These are phyloP conservation scores for Sicyos baderoa DNA, from an alignment of 306 rosid species.

Conservation along the genomic window DNA sequence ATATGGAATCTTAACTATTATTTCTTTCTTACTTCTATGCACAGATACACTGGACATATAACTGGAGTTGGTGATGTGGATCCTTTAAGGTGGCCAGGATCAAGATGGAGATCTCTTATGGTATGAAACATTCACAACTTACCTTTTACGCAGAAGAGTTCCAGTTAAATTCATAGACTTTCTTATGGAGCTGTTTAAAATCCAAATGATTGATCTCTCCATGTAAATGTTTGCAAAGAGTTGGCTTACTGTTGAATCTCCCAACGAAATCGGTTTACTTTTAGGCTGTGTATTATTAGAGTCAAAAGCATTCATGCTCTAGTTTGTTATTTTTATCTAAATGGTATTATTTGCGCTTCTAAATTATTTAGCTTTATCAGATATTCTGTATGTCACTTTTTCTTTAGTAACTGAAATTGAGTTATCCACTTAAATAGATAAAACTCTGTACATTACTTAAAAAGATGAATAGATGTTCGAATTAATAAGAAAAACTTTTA, in stretches of 20 bases:
- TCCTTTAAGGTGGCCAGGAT: constrained; percentile 79
- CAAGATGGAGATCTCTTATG: constrained; percentile 82
- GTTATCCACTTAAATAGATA: neutral
- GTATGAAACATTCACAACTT: constrained; percentile 29
- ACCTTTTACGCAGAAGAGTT: neutral
- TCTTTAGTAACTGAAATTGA: neutral
- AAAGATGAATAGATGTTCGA: neutral
- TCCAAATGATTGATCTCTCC: neutral
- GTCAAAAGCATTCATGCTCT: no score
- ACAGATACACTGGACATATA: constrained; percentile 71
- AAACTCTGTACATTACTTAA: neutral
- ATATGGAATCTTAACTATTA: neutral
- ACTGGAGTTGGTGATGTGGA: constrained; percentile 63
- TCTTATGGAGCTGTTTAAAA: neutral
- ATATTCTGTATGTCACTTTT: neutral
- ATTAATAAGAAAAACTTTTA: neutral
- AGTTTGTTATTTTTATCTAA: no score
- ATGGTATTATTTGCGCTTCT: no score
- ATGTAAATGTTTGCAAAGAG: neutral
- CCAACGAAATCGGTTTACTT: neutral
- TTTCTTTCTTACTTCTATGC: neutral
- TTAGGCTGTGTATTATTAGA: neutral
- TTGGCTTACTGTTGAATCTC: neutral
- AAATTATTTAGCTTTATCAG: neutral
- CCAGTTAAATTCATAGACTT: neutral